Conservation (phyloP, 116 monocot species). For the Trichopus zeylanicus region DNA sequence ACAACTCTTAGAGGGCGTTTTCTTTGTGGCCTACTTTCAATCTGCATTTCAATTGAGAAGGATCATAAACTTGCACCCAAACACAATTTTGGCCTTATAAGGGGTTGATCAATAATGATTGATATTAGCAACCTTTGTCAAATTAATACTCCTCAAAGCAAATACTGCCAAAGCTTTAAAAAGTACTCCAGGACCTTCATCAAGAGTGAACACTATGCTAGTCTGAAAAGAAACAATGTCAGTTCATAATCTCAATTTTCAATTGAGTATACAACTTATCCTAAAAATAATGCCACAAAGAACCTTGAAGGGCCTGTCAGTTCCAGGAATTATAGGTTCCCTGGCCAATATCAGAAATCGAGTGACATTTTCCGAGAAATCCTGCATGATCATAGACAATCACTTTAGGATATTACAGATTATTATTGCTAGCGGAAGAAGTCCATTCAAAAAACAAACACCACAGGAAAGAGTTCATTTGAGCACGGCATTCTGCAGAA, state of each 20-base stretch:
- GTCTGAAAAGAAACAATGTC: constrained; percentile 25
- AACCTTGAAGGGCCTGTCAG: constrained; percentile 66
- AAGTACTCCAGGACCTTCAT: constrained; percentile 67
- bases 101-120: not conserved
- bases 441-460: too few relatives aligned
- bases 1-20: constrained; percentile 39
- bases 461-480: not conserved
- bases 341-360: constrained; percentile 62
- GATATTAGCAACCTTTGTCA: constrained; percentile 46
- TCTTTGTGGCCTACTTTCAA: constrained; percentile 62
- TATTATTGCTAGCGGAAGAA: too few relatives aligned
- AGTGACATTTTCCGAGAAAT: constrained; percentile 40
- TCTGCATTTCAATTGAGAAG: constrained; percentile 19
- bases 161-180: constrained; percentile 77
- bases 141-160: constrained; percentile 50
- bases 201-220: constrained; percentile 76
- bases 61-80: not conserved
- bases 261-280: not conserved
- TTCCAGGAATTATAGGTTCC: constrained; percentile 62
- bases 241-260: not conserved
- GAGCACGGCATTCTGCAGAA: too few relatives aligned
- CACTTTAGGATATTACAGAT: not conserved
- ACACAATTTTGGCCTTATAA: not conserved
- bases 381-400: constrained; percentile 24
- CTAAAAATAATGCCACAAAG: constrained; percentile 1